Evolutionary conservation across 495 filamentous ascomycete genomes (phyloP), one percentile per base, ranked within the genome.

Genomic region (Echria macrotheca): DNA sequence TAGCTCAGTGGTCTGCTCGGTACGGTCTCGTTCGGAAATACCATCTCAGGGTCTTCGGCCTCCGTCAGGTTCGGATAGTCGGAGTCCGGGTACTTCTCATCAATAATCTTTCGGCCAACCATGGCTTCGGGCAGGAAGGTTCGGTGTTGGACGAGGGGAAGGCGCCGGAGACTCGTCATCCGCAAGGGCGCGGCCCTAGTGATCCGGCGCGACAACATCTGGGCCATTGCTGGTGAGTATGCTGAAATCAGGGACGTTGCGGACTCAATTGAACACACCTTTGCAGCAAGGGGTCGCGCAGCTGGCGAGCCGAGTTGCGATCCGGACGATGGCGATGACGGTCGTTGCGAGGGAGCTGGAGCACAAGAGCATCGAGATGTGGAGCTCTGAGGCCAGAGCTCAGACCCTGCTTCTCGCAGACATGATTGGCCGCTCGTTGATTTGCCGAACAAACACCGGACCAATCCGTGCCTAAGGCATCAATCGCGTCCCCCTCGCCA

Each of bases 1-100:
- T n/a, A n/a, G n/a, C n/a, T n/a, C n/a, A n/a, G n/a, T n/a, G n/a
- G n/a, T n/a, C n/a, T n/a, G n/a, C n/a, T n/a, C n/a, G n/a, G n/a
- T n/a, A n/a, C n/a, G n/a, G n/a, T n/a, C 11, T n/a, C 12, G 26
- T n/a, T 35, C 21, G 35, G 43, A 53, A 57, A 19, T 40, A 91
- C 88, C 87, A 88, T 83, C 28, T 76, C 69, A 39, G 89, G 88
- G 60, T 95, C 89, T 46, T 88, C 80, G 32, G 78, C 67, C 33
- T 85, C 82, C 37, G 70, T 78, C 57, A 84, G 73, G 35, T 69
- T 77, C 59, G 83, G 73, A 24, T 69, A 69, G 40, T 61, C 59
- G 18, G 53, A 53, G 9, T 66, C 65, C 67, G 71, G 65, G 65
- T 69, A 72, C 69, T 79, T 63, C 70, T 72, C 64, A 0, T 74